Evolutionary conservation across 2,329 filamentous ascomycete species (phyloP), one percentile per base, ranked within the genome.

Genomic region (Venturia nashicola): DNA sequence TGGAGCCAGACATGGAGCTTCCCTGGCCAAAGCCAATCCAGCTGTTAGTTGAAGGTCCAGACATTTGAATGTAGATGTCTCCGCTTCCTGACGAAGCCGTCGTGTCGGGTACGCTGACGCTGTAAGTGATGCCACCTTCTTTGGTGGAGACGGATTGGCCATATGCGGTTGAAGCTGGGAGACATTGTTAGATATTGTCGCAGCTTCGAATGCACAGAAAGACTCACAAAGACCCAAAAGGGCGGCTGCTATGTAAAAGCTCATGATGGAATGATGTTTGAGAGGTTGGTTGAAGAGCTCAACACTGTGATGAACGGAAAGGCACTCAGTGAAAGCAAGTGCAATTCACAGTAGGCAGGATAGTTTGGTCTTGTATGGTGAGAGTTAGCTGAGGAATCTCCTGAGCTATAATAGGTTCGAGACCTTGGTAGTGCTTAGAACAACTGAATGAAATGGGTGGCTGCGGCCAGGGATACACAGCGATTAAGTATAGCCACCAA

Each of bases 1-100:
- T 83, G 6, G 83, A 71, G 27, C 78, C 79, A 18, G 71, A 67
- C 83, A 86, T 86, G 23, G 70, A 67, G 1, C 68, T 73, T 34
- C 83, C 83, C 69, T 85, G 82, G 8, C 82, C 83, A 3, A 86
- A 71, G 3, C 77, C 80, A 42, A 83, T 76, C 80, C 81, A 86
- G 72, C 78, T 71, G 69, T 82, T 78, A 6, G 70, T 75, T 48
- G 76, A 77, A 1, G 83, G 82, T 3, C 80, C 81, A 57, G 76
- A 78, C 61, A 86, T 76, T 65, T 83, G 82, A 68, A 86, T 80
- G 72, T 78, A 86, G 62, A 86, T 80, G 65, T 84, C 80, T 27
- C 83, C 82, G 42, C 68, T 75, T 14, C 79, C 79, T 23, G 77
- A 79, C 3, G 75, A 77, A 0, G 79, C 79, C 5, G 82, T 84